Base-by-base conservation (phyloP, 805 yeast genomes). In the Cephaloascus fragrans region DNA sequence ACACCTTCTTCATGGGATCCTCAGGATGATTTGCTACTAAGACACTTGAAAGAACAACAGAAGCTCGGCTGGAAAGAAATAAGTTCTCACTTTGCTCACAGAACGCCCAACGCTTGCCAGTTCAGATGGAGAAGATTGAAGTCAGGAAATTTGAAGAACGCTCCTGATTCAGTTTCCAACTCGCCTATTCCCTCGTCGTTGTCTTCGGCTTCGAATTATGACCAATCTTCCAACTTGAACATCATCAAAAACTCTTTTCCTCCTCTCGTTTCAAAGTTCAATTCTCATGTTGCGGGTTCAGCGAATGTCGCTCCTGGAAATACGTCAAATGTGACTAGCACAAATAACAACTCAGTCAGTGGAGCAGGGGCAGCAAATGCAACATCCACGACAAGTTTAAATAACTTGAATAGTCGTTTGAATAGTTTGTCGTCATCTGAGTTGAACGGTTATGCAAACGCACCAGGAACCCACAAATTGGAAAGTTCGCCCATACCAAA, bases 1-100 rank as follows among this genome's bases (percentile, higher is more conserved):
- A 66, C 72, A 4, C 72, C 72, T 12, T 64, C 72, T 3, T 64
- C 71, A 3, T 67, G 72, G 72, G 72, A 67, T 46, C 66, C 71
- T 15, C 69, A 60, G 45, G 72, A 67, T 49, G 72, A 67, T 45
- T 51, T 64, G 32, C 57, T 67, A 26, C 52, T 67, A 34, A 64
- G 66, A 70, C 72, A 67, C 46, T 53, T 67, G 39, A 67, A 67
- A 46, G 72, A 67, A 50, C 59, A 50, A 39, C 71, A 67, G 49
- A 66, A 67, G 47, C 49, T 67, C 39, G 72, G 72, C 12, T 67
- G 72, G 72, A 67, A 67, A 48, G 72, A 66, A 39, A 65, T 67
- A 36, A 70, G 71, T 32, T 51, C 59, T 43, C 60, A 67, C 39
- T 67, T 67, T 52, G 56, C 49, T 39, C 66, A 67, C 50, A 48